Evolutionary conservation across 768 basidiomycete genomes (phyloP).

Genomic region (Pleurotus eryngii): DNA sequence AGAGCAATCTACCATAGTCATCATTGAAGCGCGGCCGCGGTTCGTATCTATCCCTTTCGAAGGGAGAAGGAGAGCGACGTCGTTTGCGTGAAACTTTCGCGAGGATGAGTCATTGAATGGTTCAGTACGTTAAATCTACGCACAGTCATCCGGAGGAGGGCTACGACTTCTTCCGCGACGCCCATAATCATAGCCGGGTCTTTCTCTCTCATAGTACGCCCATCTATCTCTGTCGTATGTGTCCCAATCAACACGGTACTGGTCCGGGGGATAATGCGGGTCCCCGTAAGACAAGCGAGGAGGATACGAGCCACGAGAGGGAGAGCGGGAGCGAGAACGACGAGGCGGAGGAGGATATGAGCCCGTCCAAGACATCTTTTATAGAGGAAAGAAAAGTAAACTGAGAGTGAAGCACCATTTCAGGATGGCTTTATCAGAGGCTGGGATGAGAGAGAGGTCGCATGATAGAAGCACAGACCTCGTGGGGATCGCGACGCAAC

Average conservation of each 20-base stretch:
- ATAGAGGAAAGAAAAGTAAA: slow-evolving; percentile 40
- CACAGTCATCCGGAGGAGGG: slow-evolving; percentile 63
- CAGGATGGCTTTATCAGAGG: slow-evolving; percentile 66
- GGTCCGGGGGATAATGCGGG: slow-evolving; percentile 50
- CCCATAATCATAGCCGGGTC: slow-evolving; percentile 62
- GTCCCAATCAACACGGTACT: slow-evolving; percentile 67
- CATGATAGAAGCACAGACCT: slow-evolving; percentile 93
- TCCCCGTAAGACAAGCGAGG: slow-evolving; percentile 57
- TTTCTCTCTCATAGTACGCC: slow-evolving; percentile 66
- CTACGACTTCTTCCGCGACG: slow-evolving; percentile 77
- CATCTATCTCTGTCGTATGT: slow-evolving; percentile 72
- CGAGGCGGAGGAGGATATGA: slow-evolving; percentile 71
- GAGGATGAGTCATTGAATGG: slow-evolving; percentile 9
- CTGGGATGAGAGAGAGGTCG: slow-evolving; percentile 74
- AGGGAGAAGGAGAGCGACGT: slow-evolving; percentile 76
- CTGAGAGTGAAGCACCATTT: slow-evolving; percentile 54
- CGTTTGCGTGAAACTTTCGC: slow-evolving; percentile 64
- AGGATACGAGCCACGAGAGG: slow-evolving; percentile 56
- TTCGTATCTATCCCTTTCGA: slow-evolving; percentile 80
- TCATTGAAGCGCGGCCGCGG: slow-evolving; percentile 80
- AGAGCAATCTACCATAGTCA: slow-evolving; percentile 63
- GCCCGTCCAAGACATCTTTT: slow-evolving; percentile 81
- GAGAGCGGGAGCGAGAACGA: slow-evolving; percentile 83
- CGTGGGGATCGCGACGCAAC: slow-evolving; percentile 61
- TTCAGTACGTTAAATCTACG: slow-evolving; percentile 12